These are phyloP conservation scores for Aureobasidium lini DNA, from an alignment of 2,329 filamentous ascomycete species.

Conservation along the genomic window DNA sequence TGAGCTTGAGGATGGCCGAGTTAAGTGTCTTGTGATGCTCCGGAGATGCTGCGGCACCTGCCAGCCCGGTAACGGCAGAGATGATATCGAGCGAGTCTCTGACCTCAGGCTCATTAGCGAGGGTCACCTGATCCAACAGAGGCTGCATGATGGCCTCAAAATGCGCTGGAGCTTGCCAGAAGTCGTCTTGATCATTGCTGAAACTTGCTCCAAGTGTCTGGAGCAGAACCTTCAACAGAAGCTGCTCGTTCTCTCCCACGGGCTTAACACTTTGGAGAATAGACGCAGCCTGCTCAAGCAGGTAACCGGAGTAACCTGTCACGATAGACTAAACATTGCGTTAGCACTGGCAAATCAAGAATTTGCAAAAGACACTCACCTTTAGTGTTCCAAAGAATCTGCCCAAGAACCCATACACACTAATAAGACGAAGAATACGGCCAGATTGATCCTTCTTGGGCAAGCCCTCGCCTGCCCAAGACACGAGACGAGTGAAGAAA, in stretches of 20 bases:
- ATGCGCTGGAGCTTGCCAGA: conserved; percentile 89
- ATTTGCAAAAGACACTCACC: neutral
- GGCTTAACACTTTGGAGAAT: conserved; percentile 45
- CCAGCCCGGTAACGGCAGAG: conserved; percentile 71
- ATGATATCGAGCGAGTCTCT: conserved; percentile 47
- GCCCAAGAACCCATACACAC: conserved; percentile 72
- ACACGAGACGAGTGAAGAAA: conserved; percentile 77
- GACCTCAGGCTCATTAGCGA: conserved; percentile 24
- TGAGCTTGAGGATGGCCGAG: conserved; percentile 63
- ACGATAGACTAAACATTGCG: conserved; percentile 60
- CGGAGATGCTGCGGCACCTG: conserved; percentile 70
- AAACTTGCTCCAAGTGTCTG: conserved; percentile 68
- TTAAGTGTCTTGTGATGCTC: conserved; percentile 92
- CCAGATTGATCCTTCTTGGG: conserved; percentile 55
- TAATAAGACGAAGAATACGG: conserved; percentile 58
- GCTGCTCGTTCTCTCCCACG: conserved; percentile 42
- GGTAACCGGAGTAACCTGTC: conserved; percentile 80
- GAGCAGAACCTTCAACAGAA: conserved; percentile 64
- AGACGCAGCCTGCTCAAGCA: conserved; percentile 66
- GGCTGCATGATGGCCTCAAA: conserved; percentile 65
- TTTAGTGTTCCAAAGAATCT: conserved; percentile 79
- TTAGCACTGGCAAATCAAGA: neutral
- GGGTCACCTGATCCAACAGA: conserved; percentile 56
- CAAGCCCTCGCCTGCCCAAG: conserved; percentile 62
- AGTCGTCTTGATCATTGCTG: conserved; percentile 83